Evolutionary conservation across 108 stramenopile genomes (phyloP), one percentile per base, ranked within the genome.

Genomic region (Aurantiochytrium sp.): DNA sequence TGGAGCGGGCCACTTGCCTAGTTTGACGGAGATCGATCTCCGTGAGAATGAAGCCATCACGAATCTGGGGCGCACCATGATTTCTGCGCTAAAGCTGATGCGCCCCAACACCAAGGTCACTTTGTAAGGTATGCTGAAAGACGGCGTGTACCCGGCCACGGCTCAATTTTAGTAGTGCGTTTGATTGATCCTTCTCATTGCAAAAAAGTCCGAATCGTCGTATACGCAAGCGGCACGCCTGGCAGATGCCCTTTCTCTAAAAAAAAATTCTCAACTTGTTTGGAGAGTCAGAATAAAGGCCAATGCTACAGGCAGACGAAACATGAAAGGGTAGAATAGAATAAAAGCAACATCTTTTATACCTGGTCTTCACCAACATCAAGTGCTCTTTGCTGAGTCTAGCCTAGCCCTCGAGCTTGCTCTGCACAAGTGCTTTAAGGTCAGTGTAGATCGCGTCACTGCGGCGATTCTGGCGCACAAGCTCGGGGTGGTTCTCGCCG

Each of bases 401-500:
- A 23, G n/a, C n/a, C n/a, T 59, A 59, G 42, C 25, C 35, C 25
- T 69, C 42, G 64, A 69, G 64, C 64, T 69, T 69, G 45, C 16
- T 12, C 10, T 83, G 76, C 25, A 83, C 76, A 1, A 83, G 76
- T 12, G 76, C 12, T 4, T 83, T 83, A 12, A 83, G 76, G 23
- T 83, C 76, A 12, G 45, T 83, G 51, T 83, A 83, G 23, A 83
- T 83, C 16, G 76, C 76, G 23, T 83, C 76, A 12, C 49, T 53
- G 4, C 76, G 76, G 49, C 76, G 45, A 4, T 83, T 53, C 76
- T 53, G 49, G 6, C 51, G 45, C n/a, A 83, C 76, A 47, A 83
- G 76, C 18, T 83, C 76, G 6, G 76, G 76, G 76, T 83, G 76
- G 76, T 83, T 83, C 19, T 83, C 76, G 45, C 76, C 76, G 51